These are phyloP conservation scores for Xylaria sp. DNA, from an alignment of 2,329 filamentous ascomycete species.

Conservation along the genomic window DNA sequence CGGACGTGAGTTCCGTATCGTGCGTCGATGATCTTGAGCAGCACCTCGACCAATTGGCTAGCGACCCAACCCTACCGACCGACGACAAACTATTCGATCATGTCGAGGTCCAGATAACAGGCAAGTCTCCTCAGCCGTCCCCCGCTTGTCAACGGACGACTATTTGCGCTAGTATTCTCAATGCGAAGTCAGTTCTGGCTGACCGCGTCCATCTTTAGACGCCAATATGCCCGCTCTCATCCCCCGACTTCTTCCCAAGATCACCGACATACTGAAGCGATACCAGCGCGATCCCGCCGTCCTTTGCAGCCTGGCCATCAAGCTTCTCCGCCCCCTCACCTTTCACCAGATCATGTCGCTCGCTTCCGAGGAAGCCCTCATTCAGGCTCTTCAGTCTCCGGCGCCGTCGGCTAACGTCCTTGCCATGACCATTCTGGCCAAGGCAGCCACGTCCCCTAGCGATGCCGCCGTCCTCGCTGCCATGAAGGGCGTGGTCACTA, in stretches of 20 bases:
- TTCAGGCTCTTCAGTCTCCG: slow-evolving; percentile 64
- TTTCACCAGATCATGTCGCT: slow-evolving; percentile 64
- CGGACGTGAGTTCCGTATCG: slow-evolving; percentile 59
- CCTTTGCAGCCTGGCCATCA: slow-evolving; percentile 64
- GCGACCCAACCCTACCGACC: slow-evolving; percentile 56
- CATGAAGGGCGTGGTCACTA: slow-evolving; percentile 60
- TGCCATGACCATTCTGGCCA: slow-evolving; percentile 66
- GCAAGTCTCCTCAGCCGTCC: slow-evolving; percentile 41
- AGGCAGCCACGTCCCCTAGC: slow-evolving; percentile 60
- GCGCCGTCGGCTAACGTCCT: slow-evolving; percentile 68
- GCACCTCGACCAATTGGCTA: slow-evolving; percentile 64
- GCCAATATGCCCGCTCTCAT: slow-evolving; percentile 64
- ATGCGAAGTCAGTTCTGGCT: slow-evolving; percentile 9
- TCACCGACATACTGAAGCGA: slow-evolving; percentile 63
- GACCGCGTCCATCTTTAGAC: slow-evolving; percentile 51
- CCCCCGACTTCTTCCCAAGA: slow-evolving; percentile 63
- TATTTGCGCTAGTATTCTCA: not conserved
- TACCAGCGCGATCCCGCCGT: slow-evolving; percentile 63
- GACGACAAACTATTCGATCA: slow-evolving; percentile 66
- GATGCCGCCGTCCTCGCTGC: slow-evolving; percentile 63
- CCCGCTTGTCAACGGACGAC: not conserved
- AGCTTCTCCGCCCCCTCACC: slow-evolving; percentile 64
- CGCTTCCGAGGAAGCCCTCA: slow-evolving; percentile 62
- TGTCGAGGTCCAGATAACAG: slow-evolving; percentile 68
- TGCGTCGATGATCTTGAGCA: slow-evolving; percentile 64